These are phyloP conservation scores for Brassica carinata DNA, from an alignment of 345 rosid genomes.

Conservation along the genomic window DNA sequence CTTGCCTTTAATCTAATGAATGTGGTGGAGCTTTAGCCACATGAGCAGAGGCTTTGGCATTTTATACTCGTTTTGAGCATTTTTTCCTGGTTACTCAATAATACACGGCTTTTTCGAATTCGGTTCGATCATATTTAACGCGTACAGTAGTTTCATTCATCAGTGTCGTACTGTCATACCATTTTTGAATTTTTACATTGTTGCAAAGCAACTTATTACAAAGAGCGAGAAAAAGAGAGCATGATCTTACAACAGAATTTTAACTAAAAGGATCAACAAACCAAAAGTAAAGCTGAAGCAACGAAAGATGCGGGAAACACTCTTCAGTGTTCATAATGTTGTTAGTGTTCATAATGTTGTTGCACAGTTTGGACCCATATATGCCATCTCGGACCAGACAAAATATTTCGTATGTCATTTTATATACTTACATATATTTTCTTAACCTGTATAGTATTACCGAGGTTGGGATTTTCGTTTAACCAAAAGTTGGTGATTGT, in stretches of 20 bases:
- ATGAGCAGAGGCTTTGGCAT: not conserved
- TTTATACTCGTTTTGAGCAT: not conserved
- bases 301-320: no score
- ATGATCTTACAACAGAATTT: no score
- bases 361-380: not conserved
- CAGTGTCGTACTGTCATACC: no score
- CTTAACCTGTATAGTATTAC: no score
- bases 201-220: no score
- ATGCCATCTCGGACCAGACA: constrained; percentile 3
- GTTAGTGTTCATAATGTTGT: not conserved
- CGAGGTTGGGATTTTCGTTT: no score
- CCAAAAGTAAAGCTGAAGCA: no score
- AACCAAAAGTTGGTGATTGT: no score
- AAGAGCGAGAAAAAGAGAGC: no score
- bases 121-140: not conserved
- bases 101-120: not conserved
- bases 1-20: not conserved
- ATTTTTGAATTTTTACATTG: no score
- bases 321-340: not conserved
- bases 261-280: no score
- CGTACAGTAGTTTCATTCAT: not conserved
- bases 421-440: no score
- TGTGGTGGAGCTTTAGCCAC: not conserved
- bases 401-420: not conserved
- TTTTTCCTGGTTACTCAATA: not conserved